phyloP scores from a whole-genome alignment of 495 filamentous ascomycete species.

The Penicillium desertorum region DNA sequence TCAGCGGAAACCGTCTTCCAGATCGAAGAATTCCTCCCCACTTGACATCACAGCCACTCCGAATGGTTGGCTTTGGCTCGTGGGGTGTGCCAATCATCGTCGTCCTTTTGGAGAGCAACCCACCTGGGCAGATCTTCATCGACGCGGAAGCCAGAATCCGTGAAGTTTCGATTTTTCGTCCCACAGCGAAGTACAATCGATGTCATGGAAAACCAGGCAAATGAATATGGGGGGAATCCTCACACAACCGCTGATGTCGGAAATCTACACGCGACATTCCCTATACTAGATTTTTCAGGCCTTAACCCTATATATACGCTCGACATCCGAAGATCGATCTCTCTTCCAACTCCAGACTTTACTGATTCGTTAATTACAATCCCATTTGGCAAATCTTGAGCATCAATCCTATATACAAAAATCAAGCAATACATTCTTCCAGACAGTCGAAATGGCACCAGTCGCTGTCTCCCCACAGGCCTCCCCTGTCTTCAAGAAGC shows the following conservation, averaged over 20 bases:
- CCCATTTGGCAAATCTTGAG: neutral
- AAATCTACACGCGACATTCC: slow-evolving; percentile 27
- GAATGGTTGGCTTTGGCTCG: neutral
- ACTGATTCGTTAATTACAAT: neutral
- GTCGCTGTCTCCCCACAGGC: slow-evolving; percentile 29
- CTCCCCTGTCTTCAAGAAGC: slow-evolving; percentile 35
- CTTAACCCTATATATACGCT: slow-evolving; percentile 17
- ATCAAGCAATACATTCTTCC: neutral
- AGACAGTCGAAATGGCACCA: slow-evolving; percentile 35
- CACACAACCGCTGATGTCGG: slow-evolving; percentile 16
- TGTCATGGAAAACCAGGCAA: slow-evolving; percentile 25
- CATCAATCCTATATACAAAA: neutral
- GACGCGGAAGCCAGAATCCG: slow-evolving; percentile 33
- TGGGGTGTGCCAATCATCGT: slow-evolving; percentile 1
- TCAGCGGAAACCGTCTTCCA: slow-evolving; percentile 41
- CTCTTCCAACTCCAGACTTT: neutral
- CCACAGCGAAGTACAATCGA: neutral
- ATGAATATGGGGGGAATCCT: slow-evolving; percentile 12
- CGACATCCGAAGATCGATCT: neutral
- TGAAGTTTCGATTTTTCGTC: slow-evolving; percentile 18
- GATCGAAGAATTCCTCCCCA: neutral
- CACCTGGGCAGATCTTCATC: slow-evolving; percentile 1
- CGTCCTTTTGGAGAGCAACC: neutral
- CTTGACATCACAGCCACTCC: slow-evolving; percentile 28
- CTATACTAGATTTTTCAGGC: too few relatives aligned